Conservation (phyloP, 768 basidiomycete genomes). For the Tylopilus subfusipes region DNA sequence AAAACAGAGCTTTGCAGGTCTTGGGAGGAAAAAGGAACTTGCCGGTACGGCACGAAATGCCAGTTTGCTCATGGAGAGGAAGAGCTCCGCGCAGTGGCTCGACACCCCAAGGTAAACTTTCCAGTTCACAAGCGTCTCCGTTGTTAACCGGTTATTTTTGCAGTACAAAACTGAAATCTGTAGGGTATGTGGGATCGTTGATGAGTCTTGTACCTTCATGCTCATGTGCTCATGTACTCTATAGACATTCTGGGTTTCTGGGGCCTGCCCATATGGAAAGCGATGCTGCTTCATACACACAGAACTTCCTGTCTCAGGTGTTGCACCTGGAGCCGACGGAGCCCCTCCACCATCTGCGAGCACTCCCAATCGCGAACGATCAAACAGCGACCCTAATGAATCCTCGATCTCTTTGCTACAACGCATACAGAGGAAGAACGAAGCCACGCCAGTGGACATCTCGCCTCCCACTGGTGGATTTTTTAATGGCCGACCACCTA, state of each 20-base stretch:
- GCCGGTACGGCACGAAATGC: conserved; percentile 84
- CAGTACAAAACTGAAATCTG: conserved; percentile 95
- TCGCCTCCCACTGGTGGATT: conserved; percentile 40
- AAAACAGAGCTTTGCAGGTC: conserved; percentile 89
- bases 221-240: conserved; percentile 1
- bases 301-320: conserved; percentile 66
- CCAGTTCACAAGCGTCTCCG: not conserved
- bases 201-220: not conserved
- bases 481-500: conserved; percentile 61
- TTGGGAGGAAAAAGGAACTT: conserved; percentile 89
- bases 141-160: conserved; percentile 17
- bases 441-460: conserved; percentile 56
- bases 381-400: conserved; percentile 79
- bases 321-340: conserved; percentile 50
- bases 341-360: conserved; percentile 48
- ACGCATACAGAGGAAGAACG: conserved; percentile 68
- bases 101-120: conserved; percentile 78
- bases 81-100: conserved; percentile 76
- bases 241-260: conserved; percentile 92
- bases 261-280: conserved; percentile 90
- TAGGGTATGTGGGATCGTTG: conserved; percentile 49
- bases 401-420: conserved; percentile 68
- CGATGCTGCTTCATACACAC: conserved; percentile 94
- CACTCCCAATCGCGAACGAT: conserved; percentile 61
- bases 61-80: conserved; percentile 94